Base-by-base conservation (phyloP, 768 basidiomycete species). In the Solioccasus polychromus region DNA sequence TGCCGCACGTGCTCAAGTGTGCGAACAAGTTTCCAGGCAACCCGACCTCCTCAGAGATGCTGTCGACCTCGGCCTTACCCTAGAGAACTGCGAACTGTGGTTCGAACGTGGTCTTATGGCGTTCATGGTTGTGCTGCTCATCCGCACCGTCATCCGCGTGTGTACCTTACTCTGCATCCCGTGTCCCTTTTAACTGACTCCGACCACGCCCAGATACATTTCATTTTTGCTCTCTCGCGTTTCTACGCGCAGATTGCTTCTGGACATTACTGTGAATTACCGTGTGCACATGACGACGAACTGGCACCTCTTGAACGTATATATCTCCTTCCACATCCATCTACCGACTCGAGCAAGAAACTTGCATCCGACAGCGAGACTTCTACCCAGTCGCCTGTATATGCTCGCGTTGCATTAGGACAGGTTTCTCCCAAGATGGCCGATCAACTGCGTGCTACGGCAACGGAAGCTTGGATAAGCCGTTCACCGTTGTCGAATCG, bases 31-130 rank as follows among this genome's bases (percentile, higher is more conserved):
- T 22, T 83, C 85, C 4, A 74, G 80, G 39, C 83, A 88, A 44
- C 83, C 87, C 15, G 87, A 89, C 59, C 69, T 90, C 32, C 75
- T 89, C 66, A 79, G 80, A 8, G 80, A 79, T 53, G 65, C 88
- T 67, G 72, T 77, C 39, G 83, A 86, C 59, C 75, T 85, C 58
- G 88, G 87, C 0, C 71, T 90, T 55, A 85, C 76, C 55, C 65
- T 86, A 34, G 88, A 90, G 66, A 88, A 88, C 52, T 91, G 89
- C 60, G 88, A 91, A 58, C 74, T 76, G 46, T 88, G 84, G 83
- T 74, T 88, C 37, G 85, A 84, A 60, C 74, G 80, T 31, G 83
- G 78, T 8, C 73, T 82, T 25, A 61, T 85, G 47, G 81, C 71
- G 0, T 71, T 79, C 26, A 68, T 88, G 38, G 79, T 73, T 2